phyloP scores from a whole-genome alignment of 768 basidiomycete species.

The Cystoderma amianthinum region DNA sequence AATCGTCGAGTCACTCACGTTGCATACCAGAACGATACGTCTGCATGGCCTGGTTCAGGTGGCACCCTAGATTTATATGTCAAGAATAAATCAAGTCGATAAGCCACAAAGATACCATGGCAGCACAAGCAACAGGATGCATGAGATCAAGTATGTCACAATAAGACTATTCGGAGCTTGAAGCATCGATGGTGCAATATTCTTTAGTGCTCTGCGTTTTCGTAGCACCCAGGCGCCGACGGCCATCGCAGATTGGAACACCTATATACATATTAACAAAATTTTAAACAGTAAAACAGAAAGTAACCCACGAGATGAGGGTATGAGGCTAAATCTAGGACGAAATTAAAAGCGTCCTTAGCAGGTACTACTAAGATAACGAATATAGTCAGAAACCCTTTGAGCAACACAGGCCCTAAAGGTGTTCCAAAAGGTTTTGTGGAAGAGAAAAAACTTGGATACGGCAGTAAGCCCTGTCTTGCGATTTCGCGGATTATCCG shows the following conservation, averaged over 20 bases:
- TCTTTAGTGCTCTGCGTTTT: constrained; percentile 11
- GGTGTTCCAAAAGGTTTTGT: constrained; percentile 45
- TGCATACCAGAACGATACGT: constrained; percentile 32
- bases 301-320: constrained; percentile 22
- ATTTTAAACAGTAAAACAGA: constrained; percentile 18
- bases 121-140: constrained; percentile 20
- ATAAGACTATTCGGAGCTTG: constrained; percentile 17
- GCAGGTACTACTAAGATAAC: constrained; percentile 33
- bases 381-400: constrained; percentile 28
- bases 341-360: constrained; percentile 29
- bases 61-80: constrained; percentile 20
- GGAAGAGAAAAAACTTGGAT: constrained; percentile 37
- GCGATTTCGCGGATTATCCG: constrained; percentile 44
- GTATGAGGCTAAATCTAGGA: constrained; percentile 32
- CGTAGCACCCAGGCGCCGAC: constrained; percentile 25
- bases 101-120: constrained; percentile 16
- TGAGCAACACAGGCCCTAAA: constrained; percentile 30
- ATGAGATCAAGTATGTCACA: constrained; percentile 17
- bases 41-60: constrained; percentile 25
- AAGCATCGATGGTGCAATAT: constrained; percentile 14
- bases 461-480: constrained; percentile 46
- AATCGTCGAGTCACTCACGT: constrained; percentile 24
- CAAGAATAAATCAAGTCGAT: not conserved
- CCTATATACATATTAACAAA: constrained; percentile 10
- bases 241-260: constrained; percentile 21